Conservation (phyloP, 1,284 basidiomycete species). For the Ceratobasidium sp. region DNA sequence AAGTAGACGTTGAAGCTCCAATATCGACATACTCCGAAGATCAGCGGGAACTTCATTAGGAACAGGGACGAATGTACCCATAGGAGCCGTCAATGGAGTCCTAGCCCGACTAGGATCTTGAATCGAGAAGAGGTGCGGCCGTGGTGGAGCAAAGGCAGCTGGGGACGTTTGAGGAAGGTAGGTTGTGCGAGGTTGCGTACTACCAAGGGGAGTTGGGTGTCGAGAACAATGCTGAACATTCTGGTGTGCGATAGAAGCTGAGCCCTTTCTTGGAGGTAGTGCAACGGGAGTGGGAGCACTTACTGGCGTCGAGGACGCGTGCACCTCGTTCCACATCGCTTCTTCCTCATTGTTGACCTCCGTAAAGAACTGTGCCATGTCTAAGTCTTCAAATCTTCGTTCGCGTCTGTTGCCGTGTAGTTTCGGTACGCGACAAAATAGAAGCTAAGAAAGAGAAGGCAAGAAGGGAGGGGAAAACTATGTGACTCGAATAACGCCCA, state of each 20-base stretch:
- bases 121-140: slow-evolving; percentile 14
- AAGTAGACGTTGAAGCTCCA: slow-evolving; percentile 25
- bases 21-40: not conserved
- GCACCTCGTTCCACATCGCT: slow-evolving; percentile 25
- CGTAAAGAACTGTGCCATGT: not conserved
- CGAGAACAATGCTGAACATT: not conserved
- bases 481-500: not conserved
- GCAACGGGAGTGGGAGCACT: too few relatives aligned
- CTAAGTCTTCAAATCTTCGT: not conserved
- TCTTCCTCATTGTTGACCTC: slow-evolving; percentile 30
- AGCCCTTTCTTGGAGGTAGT: slow-evolving; percentile 7
- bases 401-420: too few relatives aligned
- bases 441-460: not conserved
- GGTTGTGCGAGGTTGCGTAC: not conserved
- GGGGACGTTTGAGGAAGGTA: not conserved
- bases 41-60: slow-evolving; percentile 11
- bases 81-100: not conserved
- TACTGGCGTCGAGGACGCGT: slow-evolving; percentile 15
- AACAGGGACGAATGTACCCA: not conserved
- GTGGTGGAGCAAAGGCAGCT: not conserved
- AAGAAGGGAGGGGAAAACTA: not conserved
- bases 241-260: not conserved
- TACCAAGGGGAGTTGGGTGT: not conserved
- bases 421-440: not conserved
- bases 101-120: slow-evolving; percentile 6